Evolutionary conservation across 148 eudicot species (phyloP), one percentile per base, ranked within the genome.

Genomic region (Chenopodium album): DNA sequence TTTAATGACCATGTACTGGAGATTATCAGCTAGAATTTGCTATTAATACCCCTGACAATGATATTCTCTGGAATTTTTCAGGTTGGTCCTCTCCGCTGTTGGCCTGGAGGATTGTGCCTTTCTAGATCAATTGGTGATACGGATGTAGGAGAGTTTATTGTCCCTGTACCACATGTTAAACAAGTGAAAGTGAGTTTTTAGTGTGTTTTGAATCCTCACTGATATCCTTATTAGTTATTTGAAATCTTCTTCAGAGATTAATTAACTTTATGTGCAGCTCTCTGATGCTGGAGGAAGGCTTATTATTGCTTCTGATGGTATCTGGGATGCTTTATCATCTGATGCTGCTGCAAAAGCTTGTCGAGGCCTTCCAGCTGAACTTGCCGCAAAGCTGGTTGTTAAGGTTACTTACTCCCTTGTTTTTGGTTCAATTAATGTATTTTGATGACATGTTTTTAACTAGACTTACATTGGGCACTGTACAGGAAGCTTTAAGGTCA

Each of bases 21-120:
- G 9, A 46, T 16, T 7, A 52, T 74, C 17, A 13, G 50, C 73
- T 75, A 65, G 48, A 65, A 14, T 52, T 19, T 44, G 23, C 20
- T 46, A 52, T 29, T 10, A 16, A 50, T 69, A 48, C 46, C 28
- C 72, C 64, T 78, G 66, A 46, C 72, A 47, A 44, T 50, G 52
- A 31, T 34, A 28, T 46, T 62, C 41, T 64, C 41, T 70, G 32
- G 76, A 41, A 19, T 80, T 56, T 68, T 84, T 34, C 79, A 96
- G 99, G 91, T 92, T 90, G 99, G 99, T 79, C 99, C 99, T 3
- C 91, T 96, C 16, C 95, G 99, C 63, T 96, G 99, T 81, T 96
- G 99, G 99, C 99, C 99, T 69, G 99, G 99, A 86, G 99, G 99
- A 81, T 87, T 96, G 82, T 96, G 99, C 82, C 97, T 96, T 75